Percentiles rank a stretch among this genome's conserved stretches.
Conservation (phyloP, 805 yeast species). For the Yarrowia sp. region DNA sequence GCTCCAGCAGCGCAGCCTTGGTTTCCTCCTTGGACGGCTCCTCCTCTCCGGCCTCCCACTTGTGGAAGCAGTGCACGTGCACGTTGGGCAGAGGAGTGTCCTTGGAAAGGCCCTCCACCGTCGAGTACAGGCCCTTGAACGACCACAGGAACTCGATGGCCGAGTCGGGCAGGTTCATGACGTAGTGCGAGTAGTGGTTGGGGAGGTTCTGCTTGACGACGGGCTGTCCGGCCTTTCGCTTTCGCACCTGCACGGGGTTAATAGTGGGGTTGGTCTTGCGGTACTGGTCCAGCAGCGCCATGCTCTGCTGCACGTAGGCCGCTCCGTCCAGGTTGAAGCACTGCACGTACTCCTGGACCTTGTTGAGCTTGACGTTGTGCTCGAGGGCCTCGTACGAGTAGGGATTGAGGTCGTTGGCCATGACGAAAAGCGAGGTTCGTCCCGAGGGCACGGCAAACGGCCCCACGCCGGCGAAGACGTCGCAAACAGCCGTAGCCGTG, state of each 20-base stretch:
- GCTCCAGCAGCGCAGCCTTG: conserved; percentile 59
- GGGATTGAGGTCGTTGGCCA: conserved; percentile 94
- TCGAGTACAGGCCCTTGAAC: conserved; percentile 66
- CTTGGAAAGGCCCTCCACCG: conserved; percentile 50
- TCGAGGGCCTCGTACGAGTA: conserved; percentile 70
- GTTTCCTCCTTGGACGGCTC: conserved; percentile 71
- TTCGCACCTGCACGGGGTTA: conserved; percentile 35
- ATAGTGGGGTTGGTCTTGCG: conserved; percentile 26
- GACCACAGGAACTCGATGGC: conserved; percentile 81
- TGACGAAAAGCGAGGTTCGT: conserved; percentile 69
- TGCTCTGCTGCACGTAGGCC: conserved; percentile 55
- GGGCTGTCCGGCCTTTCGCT: conserved; percentile 42
- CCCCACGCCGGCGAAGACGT: conserved; percentile 98
- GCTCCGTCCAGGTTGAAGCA: conserved; percentile 80
- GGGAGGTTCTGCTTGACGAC: conserved; percentile 46
- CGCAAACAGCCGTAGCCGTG: conserved; percentile 62
- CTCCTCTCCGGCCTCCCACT: conserved; percentile 70
- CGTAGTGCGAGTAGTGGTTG: conserved; percentile 62
- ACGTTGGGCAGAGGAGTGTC: conserved; percentile 52
- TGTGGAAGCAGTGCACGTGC: conserved; percentile 91
- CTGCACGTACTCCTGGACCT: conserved; percentile 56
- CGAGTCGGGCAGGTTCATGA: conserved; percentile 94
- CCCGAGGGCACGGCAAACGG: conserved; percentile 98
- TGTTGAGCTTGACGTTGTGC: conserved; percentile 63
- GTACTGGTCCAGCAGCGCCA: conserved; percentile 34